Evolutionary conservation across 2,329 filamentous ascomycete genomes (phyloP).

Genomic region (Penicillium sp.): DNA sequence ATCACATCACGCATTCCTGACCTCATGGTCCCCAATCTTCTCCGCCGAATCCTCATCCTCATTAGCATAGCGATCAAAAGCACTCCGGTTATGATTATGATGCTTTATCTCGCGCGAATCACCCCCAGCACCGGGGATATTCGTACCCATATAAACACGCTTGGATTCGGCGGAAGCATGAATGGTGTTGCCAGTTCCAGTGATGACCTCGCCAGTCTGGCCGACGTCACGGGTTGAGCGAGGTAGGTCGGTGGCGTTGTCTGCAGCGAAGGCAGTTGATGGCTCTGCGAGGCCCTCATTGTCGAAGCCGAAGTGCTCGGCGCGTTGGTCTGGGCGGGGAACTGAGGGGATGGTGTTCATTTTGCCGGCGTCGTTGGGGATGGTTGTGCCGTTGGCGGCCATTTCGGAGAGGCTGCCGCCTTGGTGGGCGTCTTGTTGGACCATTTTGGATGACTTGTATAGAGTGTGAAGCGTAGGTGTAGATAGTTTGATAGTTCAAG

Average conservation of each 20-base stretch:
- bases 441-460: slow-evolving; percentile 63
- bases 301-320: slow-evolving; percentile 30
- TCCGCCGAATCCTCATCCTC: slow-evolving; percentile 34
- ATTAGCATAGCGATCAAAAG: slow-evolving; percentile 35
- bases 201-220: slow-evolving; percentile 36
- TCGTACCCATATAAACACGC: slow-evolving; percentile 21
- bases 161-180: slow-evolving; percentile 40
- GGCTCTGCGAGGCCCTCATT: slow-evolving; percentile 36
- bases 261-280: slow-evolving; percentile 42
- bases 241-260: slow-evolving; percentile 49
- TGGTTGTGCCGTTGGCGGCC: slow-evolving; percentile 35
- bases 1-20: slow-evolving; percentile 19
- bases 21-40: slow-evolving; percentile 29
- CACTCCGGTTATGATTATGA: slow-evolving; percentile 34
- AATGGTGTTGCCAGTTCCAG: slow-evolving; percentile 40
- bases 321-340: slow-evolving; percentile 46
- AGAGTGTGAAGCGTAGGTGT: slow-evolving; percentile 63
- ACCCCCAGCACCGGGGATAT: slow-evolving; percentile 37
- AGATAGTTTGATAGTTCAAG: slow-evolving; percentile 25
- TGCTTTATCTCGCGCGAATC: slow-evolving; percentile 39
- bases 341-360: slow-evolving; percentile 47
- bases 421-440: slow-evolving; percentile 26
- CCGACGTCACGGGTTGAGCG: slow-evolving; percentile 35
- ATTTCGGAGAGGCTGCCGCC: slow-evolving; percentile 41
- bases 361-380: slow-evolving; percentile 46